A percentile compares a stretch with the other conserved stretches of the same genome.
Evolutionary conservation across 1,284 basidiomycete species (phyloP).

Genomic region (Sporisorium scitamineum): DNA sequence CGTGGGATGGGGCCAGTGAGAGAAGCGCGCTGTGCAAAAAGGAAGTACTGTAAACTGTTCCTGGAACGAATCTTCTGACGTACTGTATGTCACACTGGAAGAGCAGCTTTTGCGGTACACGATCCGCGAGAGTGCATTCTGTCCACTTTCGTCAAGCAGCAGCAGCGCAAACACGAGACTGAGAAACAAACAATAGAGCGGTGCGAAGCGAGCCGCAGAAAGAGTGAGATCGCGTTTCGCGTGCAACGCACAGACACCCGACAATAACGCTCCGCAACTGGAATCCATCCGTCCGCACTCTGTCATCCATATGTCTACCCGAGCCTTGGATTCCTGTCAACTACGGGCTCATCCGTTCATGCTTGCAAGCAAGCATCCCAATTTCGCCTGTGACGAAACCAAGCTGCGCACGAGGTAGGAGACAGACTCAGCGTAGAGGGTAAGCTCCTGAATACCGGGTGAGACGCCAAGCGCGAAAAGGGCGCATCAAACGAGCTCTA

Average conservation of each 20-base stretch:
- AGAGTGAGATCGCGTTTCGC: background rate
- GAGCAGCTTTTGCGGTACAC: background rate
- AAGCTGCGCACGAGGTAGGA: too few relatives aligned
- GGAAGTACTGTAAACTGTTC: background rate
- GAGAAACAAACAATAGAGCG: background rate
- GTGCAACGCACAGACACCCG: background rate
- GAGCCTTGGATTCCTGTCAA: too few relatives aligned
- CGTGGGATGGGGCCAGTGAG: too few relatives aligned
- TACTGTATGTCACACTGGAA: background rate
- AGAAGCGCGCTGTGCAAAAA: too few relatives aligned
- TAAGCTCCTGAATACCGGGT: too few relatives aligned
- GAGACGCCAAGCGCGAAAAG: background rate
- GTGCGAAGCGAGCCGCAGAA: background rate
- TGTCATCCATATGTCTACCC: too few relatives aligned
- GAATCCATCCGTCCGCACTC: too few relatives aligned
- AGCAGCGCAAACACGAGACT: background rate
- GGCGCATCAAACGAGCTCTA: conserved; percentile 15
- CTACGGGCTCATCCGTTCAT: too few relatives aligned
- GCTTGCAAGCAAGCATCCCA: too few relatives aligned
- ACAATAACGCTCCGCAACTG: background rate
- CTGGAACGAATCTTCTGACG: background rate
- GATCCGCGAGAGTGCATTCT: background rate
- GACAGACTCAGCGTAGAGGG: background rate
- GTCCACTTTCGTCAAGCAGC: background rate
- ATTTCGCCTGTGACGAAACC: too few relatives aligned